Evolutionary conservation across 306 rosid species (phyloP).

Genomic region (Lathyrus aphaca): DNA sequence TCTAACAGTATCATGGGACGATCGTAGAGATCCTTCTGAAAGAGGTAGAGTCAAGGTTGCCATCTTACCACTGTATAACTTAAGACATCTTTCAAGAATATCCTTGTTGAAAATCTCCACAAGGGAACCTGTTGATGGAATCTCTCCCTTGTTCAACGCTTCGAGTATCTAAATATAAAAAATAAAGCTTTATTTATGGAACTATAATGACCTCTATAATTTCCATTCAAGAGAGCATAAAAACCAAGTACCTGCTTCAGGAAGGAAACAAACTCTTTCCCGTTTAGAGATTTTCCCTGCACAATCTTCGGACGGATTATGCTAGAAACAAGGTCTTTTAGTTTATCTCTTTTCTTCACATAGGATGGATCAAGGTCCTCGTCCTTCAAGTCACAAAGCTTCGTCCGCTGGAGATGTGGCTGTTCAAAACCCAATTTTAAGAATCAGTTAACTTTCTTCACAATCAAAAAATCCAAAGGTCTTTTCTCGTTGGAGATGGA

Average conservation of each 20-base stretch:
- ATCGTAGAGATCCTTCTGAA: constrained; percentile 55
- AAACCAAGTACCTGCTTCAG: constrained; percentile 74
- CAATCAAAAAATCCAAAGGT: no score
- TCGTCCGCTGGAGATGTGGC: constrained; percentile 97
- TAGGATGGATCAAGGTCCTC: constrained; percentile 78
- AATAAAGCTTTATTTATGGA: constrained; percentile 20
- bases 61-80: constrained; percentile 63
- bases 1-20: constrained; percentile 55
- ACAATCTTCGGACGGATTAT: constrained; percentile 90
- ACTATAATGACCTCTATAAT: neutral
- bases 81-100: constrained; percentile 80
- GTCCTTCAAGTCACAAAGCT: constrained; percentile 96
- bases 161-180: constrained; percentile 68
- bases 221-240: constrained; percentile 13
- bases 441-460: constrained; percentile 5
- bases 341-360: constrained; percentile 73
- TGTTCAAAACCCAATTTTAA: constrained; percentile 48
- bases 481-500: no score
- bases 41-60: constrained; percentile 56
- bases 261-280: constrained; percentile 88
- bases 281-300: constrained; percentile 77
- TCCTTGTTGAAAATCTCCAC: constrained; percentile 88
- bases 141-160: constrained; percentile 95
- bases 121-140: constrained; percentile 90
- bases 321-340: constrained; percentile 81